Evolutionary conservation across 441 rosid genomes (phyloP).

Genomic region (Cnidoscolus chayamansa): DNA sequence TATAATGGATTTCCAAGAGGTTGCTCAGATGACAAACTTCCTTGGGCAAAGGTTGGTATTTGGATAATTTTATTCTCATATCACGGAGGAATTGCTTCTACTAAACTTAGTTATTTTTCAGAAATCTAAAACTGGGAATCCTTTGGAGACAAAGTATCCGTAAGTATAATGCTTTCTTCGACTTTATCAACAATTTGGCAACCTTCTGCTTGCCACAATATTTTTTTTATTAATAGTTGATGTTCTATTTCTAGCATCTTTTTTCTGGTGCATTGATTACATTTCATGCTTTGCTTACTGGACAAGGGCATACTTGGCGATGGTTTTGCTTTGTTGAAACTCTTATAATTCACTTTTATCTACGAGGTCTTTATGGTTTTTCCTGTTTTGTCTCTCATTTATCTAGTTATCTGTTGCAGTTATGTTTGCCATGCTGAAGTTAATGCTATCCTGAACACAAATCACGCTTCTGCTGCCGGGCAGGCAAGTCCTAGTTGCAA

Average conservation of each 20-base stretch:
- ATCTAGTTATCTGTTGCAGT: slow-evolving; percentile 35
- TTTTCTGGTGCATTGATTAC: not conserved
- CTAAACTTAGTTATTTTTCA: slow-evolving; percentile 32
- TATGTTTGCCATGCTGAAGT: slow-evolving; percentile 99
- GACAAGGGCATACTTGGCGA: not conserved
- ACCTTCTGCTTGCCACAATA: not conserved
- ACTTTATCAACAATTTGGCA: slow-evolving; percentile 12
- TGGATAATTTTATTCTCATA: not conserved
- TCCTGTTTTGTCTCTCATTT: slow-evolving; percentile 3
- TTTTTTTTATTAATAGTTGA: not conserved
- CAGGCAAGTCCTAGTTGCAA: slow-evolving; percentile 45
- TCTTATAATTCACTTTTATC: not conserved
- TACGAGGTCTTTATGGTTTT: not conserved
- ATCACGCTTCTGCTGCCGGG: slow-evolving; percentile 88
- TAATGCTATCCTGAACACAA: slow-evolving; percentile 88
- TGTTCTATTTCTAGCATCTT: not conserved
- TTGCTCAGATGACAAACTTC: slow-evolving; percentile 93
- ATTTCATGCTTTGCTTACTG: not conserved
- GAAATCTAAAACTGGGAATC: slow-evolving; percentile 73
- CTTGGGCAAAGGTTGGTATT: slow-evolving; percentile 85
- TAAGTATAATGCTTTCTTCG: slow-evolving; percentile 34
- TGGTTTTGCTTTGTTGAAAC: not conserved
- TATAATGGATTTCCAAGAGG: slow-evolving; percentile 99
- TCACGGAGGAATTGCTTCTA: slow-evolving; percentile 8
- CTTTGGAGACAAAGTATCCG: slow-evolving; percentile 90